Evolutionary conservation across 2,329 filamentous ascomycete species (phyloP), one percentile per base, ranked within the genome.

Genomic region (Aspergillus quadrilineatus): DNA sequence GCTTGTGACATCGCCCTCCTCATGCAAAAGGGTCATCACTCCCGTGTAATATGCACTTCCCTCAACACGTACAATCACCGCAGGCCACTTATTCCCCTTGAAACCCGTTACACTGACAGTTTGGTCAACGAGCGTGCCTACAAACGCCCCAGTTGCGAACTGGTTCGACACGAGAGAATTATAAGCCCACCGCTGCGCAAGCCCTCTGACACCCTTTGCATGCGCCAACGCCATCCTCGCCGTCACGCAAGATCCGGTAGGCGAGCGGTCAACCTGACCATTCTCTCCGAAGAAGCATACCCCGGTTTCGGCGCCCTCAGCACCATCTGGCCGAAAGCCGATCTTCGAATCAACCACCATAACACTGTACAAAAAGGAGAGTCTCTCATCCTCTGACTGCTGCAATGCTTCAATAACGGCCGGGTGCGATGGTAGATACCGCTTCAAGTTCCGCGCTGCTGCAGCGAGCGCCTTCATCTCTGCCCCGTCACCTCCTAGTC

Each of bases 261-360:
- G 72, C 50, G 73, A 72, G 15, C 78, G 72, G 62, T 83, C 79
- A 42, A 82, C 73, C 58, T 80, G 75, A 51, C 76, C 41, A n/a
- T 32, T 73, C 29, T 79, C 73, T 0, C 76, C 77, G 57, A 80
- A 77, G 65, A 75, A 75, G 61, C 76, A 79, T 0, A 79, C 57
- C 0, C 77, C 77, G 0, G 73, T 74, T 58, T 80, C 79, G 7
- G 68, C 66, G 6, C 70, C 69, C 4, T 52, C 49, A 3, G 65
- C 63, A 4, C 53, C 63, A 2, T 26, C 46, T 10, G 61, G 56
- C 4, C 55, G 47, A 15, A 37, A 32, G 2, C 66, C 64, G 14
- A 66, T 28, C 12, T 59, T 50, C 22, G 66, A 26, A 58, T 76
- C 68, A 1, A 70, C 69, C 7, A 79, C 60, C 57, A 79, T 75